Evolutionary conservation across 2,329 filamentous ascomycete genomes (phyloP).

Genomic region (Neofusicoccum kwambonambiense): DNA sequence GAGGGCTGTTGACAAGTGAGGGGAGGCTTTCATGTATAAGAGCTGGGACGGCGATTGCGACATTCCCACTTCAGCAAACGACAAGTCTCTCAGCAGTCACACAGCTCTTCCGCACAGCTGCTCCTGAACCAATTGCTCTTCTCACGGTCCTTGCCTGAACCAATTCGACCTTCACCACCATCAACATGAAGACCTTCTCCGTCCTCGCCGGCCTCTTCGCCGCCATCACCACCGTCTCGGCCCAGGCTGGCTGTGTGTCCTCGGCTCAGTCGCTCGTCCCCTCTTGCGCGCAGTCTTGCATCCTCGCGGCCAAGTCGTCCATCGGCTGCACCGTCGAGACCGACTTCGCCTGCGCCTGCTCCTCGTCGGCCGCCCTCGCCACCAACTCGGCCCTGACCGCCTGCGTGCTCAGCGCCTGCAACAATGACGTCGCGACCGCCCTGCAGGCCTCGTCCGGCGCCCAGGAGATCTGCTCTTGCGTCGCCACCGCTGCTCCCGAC

Average conservation of each 20-base stretch:
- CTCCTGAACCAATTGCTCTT: background rate
- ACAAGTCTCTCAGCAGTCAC: background rate
- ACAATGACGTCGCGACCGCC: no score
- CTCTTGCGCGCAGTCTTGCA: no score
- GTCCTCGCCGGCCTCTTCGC: background rate
- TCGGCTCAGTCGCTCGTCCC: no score
- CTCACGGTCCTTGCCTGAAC: no score
- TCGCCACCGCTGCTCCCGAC: no score
- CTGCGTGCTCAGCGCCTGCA: background rate
- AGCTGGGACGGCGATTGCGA: background rate
- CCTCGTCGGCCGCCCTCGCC: background rate
- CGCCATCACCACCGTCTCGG: background rate
- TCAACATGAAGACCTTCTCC: background rate
- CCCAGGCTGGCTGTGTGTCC: background rate
- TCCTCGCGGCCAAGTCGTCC: background rate
- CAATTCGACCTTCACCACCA: background rate
- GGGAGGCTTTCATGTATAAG: background rate
- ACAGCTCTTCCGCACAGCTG: background rate
- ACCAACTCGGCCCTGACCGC: background rate
- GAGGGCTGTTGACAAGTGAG: background rate
- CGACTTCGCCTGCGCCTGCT: constrained; percentile 2
- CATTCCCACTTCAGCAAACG: background rate
- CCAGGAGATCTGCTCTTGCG: background rate
- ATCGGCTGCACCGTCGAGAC: background rate
- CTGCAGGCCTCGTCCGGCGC: background rate